Evolutionary conservation across 2,329 filamentous ascomycete genomes (phyloP), one percentile per base, ranked within the genome.

Genomic region (Colletotrichum lentis): DNA sequence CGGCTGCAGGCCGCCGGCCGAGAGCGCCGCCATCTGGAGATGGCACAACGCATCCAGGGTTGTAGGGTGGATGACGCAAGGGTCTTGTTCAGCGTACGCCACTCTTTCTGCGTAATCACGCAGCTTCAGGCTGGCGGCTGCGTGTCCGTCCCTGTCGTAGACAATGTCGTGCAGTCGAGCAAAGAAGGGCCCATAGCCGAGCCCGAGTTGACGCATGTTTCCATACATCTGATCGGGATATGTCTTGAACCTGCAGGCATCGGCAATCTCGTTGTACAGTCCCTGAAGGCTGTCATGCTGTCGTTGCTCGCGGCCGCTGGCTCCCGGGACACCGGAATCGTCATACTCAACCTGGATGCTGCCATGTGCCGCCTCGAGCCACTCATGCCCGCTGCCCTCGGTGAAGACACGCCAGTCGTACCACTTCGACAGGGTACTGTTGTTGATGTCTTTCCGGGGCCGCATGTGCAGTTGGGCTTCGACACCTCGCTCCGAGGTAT

Each of bases 171-270:
- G 27, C 5, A 71, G 53, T 20, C 49, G 58, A 5, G 47, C 50
- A 39, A 71, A 71, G 18, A 52, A 67, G 5, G 59, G 41, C 2
- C 70, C 68, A 5, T 67, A 71, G n/a, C 63, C 44, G 20, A 70
- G 53, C 0, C 68, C 68, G 22, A 39, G 43, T 43, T 49, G 54
- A 11, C 16, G 22, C 27, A 47, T 39, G 35, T 66, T 66, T 11
- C 52, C 41, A 11, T 66, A 66, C 10, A 66, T 8, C 24, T 66
- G 57, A 2, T n/a, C 31, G 18, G 39, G 57, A 20, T 66, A 55
- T 6, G 59, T 46, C 5, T n/a, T 14, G 27, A 43, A 16, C 5
- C 24, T 18, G 20, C 62, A 64, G 37, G 37, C 11, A 41, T 11
- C 37, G 14, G 14, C 37, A 41, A 41, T 41, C 37, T 41, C 14